phyloP scores from a whole-genome alignment of 805 yeast species.

The Yarrowia sp. region DNA sequence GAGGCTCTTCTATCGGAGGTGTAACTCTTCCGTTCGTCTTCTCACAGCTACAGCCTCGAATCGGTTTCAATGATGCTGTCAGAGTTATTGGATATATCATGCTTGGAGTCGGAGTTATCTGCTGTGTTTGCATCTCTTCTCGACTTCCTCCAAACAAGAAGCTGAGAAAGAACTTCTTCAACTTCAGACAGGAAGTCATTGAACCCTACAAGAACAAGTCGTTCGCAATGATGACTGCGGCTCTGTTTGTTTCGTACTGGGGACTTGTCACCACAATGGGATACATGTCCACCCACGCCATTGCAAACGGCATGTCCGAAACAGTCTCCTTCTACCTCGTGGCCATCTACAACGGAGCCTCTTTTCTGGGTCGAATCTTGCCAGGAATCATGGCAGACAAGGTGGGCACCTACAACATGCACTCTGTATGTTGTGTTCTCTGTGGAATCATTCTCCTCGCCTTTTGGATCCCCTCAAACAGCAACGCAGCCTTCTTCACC shows the following conservation, averaged over 20 bases:
- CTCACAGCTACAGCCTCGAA: slow-evolving; percentile 43
- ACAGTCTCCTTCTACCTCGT: slow-evolving; percentile 40
- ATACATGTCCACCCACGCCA: slow-evolving; percentile 56
- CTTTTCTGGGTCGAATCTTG: slow-evolving; percentile 52
- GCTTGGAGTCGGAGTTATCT: slow-evolving; percentile 31
- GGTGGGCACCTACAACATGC: slow-evolving; percentile 55
- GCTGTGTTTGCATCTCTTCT: slow-evolving; percentile 37
- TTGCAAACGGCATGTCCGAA: slow-evolving; percentile 30
- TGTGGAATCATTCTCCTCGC: slow-evolving; percentile 49
- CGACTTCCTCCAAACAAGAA: slow-evolving; percentile 36
- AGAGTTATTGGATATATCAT: slow-evolving; percentile 45
- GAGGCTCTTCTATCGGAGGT: slow-evolving; percentile 69
- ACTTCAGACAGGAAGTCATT: slow-evolving; percentile 26
- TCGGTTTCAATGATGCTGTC: slow-evolving; percentile 60
- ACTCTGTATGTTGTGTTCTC: slow-evolving; percentile 46
- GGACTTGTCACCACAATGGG: slow-evolving; percentile 51
- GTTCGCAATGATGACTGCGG: slow-evolving; percentile 35
- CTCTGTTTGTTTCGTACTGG: slow-evolving; percentile 45
- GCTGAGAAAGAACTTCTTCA: slow-evolving; percentile 32
- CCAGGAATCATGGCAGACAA: slow-evolving; percentile 56
- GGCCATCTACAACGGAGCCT: slow-evolving; percentile 47
- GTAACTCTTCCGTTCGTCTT: slow-evolving; percentile 55
- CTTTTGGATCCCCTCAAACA: slow-evolving; percentile 56
- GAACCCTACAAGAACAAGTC: slow-evolving; percentile 15
- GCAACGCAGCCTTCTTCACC: slow-evolving; percentile 42